Evolutionary conservation across 2,329 filamentous ascomycete genomes (phyloP).

Genomic region (Colletotrichum sp.): DNA sequence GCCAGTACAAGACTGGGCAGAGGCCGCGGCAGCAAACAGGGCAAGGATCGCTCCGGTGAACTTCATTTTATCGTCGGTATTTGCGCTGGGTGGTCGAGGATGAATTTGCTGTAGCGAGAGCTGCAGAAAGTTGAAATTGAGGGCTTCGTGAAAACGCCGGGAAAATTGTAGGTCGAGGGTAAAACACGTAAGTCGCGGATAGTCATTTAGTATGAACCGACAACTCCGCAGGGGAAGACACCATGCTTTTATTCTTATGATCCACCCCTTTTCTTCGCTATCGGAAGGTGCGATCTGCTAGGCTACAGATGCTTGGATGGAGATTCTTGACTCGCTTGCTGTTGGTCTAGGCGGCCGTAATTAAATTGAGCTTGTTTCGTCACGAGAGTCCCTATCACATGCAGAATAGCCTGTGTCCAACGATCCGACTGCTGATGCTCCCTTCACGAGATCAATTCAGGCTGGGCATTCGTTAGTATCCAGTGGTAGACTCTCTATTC

Average conservation of each 20-base stretch:
- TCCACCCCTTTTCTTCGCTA: not conserved
- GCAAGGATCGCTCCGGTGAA: not conserved
- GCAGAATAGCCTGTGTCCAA: not conserved
- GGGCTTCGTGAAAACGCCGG: not conserved
- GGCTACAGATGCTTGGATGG: not conserved
- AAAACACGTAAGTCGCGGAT: accelerated
- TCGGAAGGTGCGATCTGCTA: not conserved
- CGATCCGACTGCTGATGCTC: accelerated
- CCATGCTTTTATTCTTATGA: not conserved
- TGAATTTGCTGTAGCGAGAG: not conserved
- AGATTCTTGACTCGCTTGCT: not conserved
- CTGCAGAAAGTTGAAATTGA: not conserved
- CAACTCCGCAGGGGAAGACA: not conserved
- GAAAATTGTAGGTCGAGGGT: accelerated
- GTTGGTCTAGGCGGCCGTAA: not conserved
- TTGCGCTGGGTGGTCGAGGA: accelerated
- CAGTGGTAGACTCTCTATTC: not conserved
- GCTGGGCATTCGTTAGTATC: not conserved
- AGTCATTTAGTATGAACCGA: accelerated
- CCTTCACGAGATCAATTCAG: not conserved
- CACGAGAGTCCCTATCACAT: not conserved
- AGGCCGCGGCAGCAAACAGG: not conserved
- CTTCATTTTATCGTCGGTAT: not conserved
- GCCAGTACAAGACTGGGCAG: not conserved
- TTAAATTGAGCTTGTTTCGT: not conserved